Percentiles rank a stretch among this genome's conserved stretches.
These are phyloP conservation scores for Hippophae gyantsensis DNA, from an alignment of 306 rosid species.

Conservation along the genomic window DNA sequence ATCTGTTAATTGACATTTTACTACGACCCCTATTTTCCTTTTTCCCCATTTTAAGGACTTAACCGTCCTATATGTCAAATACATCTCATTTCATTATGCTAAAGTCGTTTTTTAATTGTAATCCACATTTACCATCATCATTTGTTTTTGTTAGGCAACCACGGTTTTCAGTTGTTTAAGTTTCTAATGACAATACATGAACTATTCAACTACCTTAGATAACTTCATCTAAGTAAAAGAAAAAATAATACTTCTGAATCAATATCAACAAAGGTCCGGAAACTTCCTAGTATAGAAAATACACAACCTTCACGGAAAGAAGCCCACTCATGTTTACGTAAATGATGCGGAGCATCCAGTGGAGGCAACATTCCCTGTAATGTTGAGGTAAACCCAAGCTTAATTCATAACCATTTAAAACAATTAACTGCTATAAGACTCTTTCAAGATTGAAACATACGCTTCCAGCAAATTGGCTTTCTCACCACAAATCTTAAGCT, in stretches of 20 bases:
- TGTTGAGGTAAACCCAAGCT: conserved; percentile 4
- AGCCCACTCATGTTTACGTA: conserved; percentile 96
- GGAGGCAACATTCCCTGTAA: conserved; percentile 91
- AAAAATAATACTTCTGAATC: background rate
- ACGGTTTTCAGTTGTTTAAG: background rate
- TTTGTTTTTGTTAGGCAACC: background rate
- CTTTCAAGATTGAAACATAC: too few relatives aligned
- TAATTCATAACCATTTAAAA: conserved; percentile 4
- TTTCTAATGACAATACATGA: background rate
- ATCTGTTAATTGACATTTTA: too few relatives aligned
- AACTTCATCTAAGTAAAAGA: background rate
- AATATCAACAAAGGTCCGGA: background rate
- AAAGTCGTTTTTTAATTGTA: background rate
- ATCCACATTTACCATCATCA: background rate
- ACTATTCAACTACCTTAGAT: background rate
- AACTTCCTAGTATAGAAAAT: background rate
- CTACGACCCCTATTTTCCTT: too few relatives aligned
- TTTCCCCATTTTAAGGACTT: too few relatives aligned
- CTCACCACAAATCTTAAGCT: conserved; percentile 79
- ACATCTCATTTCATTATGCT: background rate
- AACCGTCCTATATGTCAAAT: background rate
- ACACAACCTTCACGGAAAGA: conserved; percentile 63
- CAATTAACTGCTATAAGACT: background rate
- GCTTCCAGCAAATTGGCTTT: conserved; percentile 11
- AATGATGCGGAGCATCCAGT: conserved; percentile 95